A percentile compares a stretch with the other conserved stretches of the same genome.
Conservation (phyloP, 306 rosid genomes). For the Astragalus glycyphyllos region DNA sequence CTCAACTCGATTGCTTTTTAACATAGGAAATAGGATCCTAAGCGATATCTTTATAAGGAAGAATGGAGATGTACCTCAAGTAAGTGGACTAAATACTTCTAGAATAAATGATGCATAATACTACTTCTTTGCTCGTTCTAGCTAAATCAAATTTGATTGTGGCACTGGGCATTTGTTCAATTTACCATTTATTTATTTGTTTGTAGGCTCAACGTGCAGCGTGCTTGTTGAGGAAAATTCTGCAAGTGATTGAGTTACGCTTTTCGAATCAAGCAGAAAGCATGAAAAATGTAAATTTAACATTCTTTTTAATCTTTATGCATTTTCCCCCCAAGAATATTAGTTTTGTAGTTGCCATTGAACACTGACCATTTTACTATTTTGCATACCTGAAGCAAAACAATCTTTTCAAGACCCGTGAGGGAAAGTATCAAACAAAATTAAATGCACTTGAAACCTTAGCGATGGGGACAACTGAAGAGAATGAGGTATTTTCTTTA, state of each 20-base stretch:
- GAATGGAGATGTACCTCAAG: slow-evolving; percentile 76
- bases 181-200: slow-evolving; percentile 35
- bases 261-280: slow-evolving; percentile 70
- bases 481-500: slow-evolving; percentile 68
- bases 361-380: slow-evolving; percentile 42
- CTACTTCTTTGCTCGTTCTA: slow-evolving; percentile 12
- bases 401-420: slow-evolving; percentile 75
- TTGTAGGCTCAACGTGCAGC: slow-evolving; percentile 69
- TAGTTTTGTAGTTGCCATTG: slow-evolving; percentile 36
- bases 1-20: slow-evolving; percentile 73
- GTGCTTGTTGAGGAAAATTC: slow-evolving; percentile 71
- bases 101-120: slow-evolving; percentile 43
- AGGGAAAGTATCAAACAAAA: slow-evolving; percentile 78
- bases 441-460: slow-evolving; percentile 82
- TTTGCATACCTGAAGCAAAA: slow-evolving; percentile 68
- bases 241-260: slow-evolving; percentile 79
- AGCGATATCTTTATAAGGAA: slow-evolving; percentile 67
- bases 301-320: slow-evolving; percentile 27
- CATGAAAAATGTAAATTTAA: slow-evolving; percentile 69
- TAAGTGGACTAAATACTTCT: slow-evolving; percentile 57
- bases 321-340: slow-evolving; percentile 13
- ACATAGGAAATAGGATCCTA: slow-evolving; percentile 64
- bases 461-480: slow-evolving; percentile 76
- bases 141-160: slow-evolving; percentile 5
- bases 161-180: slow-evolving; percentile 12